A percentile compares a stretch with the other conserved stretches of the same genome.
These are phyloP conservation scores for Kalmusia sp. DNA, from an alignment of 2,329 filamentous ascomycete genomes.

Conservation along the genomic window DNA sequence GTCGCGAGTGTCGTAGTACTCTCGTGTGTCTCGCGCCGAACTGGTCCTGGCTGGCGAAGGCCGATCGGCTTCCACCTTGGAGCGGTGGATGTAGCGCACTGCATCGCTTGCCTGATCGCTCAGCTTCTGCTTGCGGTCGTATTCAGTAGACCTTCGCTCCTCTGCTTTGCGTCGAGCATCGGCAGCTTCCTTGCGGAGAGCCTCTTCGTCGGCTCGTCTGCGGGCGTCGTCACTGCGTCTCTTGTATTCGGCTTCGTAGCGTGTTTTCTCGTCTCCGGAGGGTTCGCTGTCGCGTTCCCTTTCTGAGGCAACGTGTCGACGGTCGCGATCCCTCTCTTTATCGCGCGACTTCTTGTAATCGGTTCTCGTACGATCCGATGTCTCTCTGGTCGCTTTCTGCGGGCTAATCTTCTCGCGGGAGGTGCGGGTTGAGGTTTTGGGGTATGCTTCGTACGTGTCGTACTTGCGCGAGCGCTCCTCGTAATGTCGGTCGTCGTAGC, in stretches of 20 bases:
- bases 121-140: slow-evolving; percentile 33
- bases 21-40: slow-evolving; percentile 41
- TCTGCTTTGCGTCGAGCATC: slow-evolving; percentile 36
- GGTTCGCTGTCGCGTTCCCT: slow-evolving; percentile 47
- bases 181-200: slow-evolving; percentile 17
- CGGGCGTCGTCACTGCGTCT: slow-evolving; percentile 35
- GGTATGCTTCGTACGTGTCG: slow-evolving; percentile 47
- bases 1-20: slow-evolving; percentile 24
- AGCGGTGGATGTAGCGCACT: slow-evolving; percentile 37
- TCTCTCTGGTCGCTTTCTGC: slow-evolving; percentile 30
- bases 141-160: slow-evolving; percentile 37
- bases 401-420: slow-evolving; percentile 38
- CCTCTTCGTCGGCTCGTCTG: slow-evolving; percentile 25
- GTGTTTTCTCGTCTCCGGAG: slow-evolving; percentile 39
- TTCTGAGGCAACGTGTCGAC: slow-evolving; percentile 41
- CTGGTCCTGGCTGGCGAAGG: slow-evolving; percentile 33
- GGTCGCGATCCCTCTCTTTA: slow-evolving; percentile 49
- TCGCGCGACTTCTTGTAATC: slow-evolving; percentile 50
- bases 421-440: slow-evolving; percentile 34
- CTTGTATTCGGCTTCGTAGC: slow-evolving; percentile 39
- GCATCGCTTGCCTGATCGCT: slow-evolving; percentile 34
- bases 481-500: slow-evolving; percentile 46
- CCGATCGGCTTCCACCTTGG: slow-evolving; percentile 34
- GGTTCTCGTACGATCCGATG: slow-evolving; percentile 46
- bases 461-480: slow-evolving; percentile 49